Conservation (phyloP, 176 grass and related monocot genomes). For the Metroxylon sagu region DNA sequence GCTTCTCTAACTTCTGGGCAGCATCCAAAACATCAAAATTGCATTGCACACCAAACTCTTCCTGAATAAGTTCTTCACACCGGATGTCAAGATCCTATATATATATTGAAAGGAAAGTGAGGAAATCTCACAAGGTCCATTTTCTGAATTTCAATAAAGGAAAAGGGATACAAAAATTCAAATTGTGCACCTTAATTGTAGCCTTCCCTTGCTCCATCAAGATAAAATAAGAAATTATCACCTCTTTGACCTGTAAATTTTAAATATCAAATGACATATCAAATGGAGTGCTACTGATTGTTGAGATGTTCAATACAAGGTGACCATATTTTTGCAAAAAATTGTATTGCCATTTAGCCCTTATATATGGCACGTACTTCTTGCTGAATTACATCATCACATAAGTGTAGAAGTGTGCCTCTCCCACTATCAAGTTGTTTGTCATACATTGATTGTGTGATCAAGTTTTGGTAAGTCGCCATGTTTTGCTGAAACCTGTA, state of each 20-base stretch:
- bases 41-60: constrained; percentile 84
- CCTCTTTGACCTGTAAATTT: constrained; percentile 75
- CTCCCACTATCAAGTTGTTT: constrained; percentile 96
- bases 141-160: neutral
- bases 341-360: neutral
- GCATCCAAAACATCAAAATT: constrained; percentile 96
- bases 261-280: neutral
- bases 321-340: constrained; percentile 3
- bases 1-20: constrained; percentile 80
- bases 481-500: constrained; percentile 97
- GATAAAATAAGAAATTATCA: constrained; percentile 97
- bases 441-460: constrained; percentile 98
- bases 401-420: constrained; percentile 90
- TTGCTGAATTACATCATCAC: constrained; percentile 96
- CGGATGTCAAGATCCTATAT: constrained; percentile 81
- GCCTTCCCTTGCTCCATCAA: constrained; percentile 98
- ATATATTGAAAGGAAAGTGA: constrained; percentile 8
- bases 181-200: constrained; percentile 47
- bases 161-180: neutral
- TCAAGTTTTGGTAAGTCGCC: constrained; percentile 88
- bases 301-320: neutral
- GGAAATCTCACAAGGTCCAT: constrained; percentile 4
- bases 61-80: constrained; percentile 88
- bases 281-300: constrained; percentile 8
- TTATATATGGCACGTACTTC: constrained; percentile 44